Evolutionary conservation across 768 basidiomycete genomes (phyloP).

Genomic region (Rhodosporidiobolus sp.): DNA sequence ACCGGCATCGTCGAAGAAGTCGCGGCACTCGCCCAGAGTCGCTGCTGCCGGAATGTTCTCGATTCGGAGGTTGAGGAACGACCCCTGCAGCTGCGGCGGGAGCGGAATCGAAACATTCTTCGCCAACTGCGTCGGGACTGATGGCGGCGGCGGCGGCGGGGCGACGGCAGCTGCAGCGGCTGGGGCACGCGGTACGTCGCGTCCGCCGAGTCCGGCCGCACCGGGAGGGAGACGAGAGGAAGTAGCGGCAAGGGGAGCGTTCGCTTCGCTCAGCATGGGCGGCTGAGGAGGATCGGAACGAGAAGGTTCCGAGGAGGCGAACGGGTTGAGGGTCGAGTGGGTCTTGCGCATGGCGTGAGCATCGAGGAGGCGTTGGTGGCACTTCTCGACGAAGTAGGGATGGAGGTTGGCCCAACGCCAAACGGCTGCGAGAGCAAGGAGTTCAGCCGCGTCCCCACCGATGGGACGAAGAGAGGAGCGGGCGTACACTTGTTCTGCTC

Average conservation of each 20-base stretch:
- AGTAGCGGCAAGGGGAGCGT: neutral
- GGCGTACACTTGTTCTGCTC: neutral
- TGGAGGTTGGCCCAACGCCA: conserved; percentile 8
- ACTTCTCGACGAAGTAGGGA: conserved; percentile 5
- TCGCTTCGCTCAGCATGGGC: neutral
- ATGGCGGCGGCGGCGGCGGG: neutral
- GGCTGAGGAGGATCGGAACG: neutral
- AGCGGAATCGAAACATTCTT: neutral
- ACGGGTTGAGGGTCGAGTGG: no score
- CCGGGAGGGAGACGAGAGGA: no score
- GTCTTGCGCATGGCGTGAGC: neutral
- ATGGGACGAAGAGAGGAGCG: neutral
- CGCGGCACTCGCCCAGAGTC: neutral
- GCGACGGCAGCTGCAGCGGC: neutral
- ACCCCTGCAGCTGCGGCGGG: neutral
- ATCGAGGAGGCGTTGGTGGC: neutral
- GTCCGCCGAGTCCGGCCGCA: no score
- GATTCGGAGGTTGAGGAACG: neutral
- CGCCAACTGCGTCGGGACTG: no score
- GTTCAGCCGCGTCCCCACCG: no score
- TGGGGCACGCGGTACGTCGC: no score
- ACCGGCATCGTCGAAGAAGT: conserved; percentile 19
- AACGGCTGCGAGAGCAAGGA: no score
- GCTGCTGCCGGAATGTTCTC: neutral
- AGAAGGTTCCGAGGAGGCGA: neutral